Base-by-base conservation (phyloP, 371 early-diverging fungal species). In the Modicella reniformis region DNA sequence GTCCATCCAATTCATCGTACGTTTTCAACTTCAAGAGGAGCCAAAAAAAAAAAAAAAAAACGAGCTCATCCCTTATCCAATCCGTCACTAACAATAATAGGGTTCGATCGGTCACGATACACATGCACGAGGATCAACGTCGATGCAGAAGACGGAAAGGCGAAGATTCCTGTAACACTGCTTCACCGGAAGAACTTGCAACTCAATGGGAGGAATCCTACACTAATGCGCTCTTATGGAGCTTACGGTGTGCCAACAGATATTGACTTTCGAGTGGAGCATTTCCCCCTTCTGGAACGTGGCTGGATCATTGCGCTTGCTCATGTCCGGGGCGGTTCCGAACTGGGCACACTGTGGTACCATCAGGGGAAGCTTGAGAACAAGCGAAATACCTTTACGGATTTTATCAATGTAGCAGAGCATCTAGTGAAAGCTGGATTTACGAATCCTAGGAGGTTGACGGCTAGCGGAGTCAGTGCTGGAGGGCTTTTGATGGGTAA, bases 321-420 rank as follows among this genome's bases (percentile, higher is more conserved):
- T 5, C 96, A 96, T 80, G 93, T 95, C 5, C 83, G 95, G n/a
- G 95, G 95, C 10, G 95, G 96, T 3, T 85, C 90, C 17, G 95
- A 95, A 58, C 70, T 95, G 2, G 95, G 95, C 0, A 79, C 84
- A 7, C 62, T 80, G 9, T 95, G 95, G 95, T 92, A 95, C 66
- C 77, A 87, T 54, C 83, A 83, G 21, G 95, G 94, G 10, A 90
- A 89, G 63, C 74, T 88, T 30, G 59, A 81, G 37, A 80, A 90
- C 48, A 95, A 95, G 75, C 68, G 79, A 68, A 93, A 92, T 56
- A 87, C 93, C 13, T 86, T 94, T 44, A 67, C 77, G 12, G 95
- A 95, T 62, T 86, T 92, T 47, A 87, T 92, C 12, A 81, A 87
- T 25, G 91, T 91, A 9, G 87, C 89, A 8, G 88, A 90, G 50